A percentile compares a stretch with the other conserved stretches of the same genome.
Conservation (phyloP, 2,329 filamentous ascomycete genomes). For the Metarhizium guizhouense region DNA sequence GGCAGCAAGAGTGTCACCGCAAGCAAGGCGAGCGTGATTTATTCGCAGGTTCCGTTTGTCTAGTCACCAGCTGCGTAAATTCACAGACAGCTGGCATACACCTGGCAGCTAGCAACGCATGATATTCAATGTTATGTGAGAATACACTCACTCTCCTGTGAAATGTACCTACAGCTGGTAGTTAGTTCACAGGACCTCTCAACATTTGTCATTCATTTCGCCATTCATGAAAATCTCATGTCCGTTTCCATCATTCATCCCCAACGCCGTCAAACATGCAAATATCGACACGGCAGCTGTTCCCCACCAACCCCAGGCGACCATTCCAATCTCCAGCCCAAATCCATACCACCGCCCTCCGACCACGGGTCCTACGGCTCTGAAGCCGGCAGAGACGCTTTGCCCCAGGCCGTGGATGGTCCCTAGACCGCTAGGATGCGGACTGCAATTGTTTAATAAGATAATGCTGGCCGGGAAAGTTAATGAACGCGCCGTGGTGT, state of each 20-base stretch:
- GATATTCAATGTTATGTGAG: background rate
- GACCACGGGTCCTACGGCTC: slow-evolving; percentile 40
- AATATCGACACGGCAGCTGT: slow-evolving; percentile 41
- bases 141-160: background rate
- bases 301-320: slow-evolving; percentile 39
- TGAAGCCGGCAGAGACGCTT: slow-evolving; percentile 39
- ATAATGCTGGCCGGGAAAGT: slow-evolving; percentile 50
- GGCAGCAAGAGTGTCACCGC: too few species aligned
- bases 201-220: slow-evolving; percentile 26
- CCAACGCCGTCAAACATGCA: slow-evolving; percentile 49
- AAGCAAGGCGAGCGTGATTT: too few species aligned
- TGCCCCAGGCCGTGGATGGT: slow-evolving; percentile 47
- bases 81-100: background rate
- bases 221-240: slow-evolving; percentile 48
- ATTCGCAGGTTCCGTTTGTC: background rate
- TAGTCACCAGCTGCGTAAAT: background rate
- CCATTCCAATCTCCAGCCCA: slow-evolving; percentile 34
- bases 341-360: slow-evolving; percentile 40
- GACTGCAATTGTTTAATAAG: slow-evolving; percentile 51
- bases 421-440: slow-evolving; percentile 48
- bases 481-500: slow-evolving; percentile 67
- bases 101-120: too few species aligned
- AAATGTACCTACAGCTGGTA: too few species aligned
- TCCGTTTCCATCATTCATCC: slow-evolving; percentile 55
- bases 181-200: background rate